Base-by-base conservation (phyloP, 441 rosid genomes). In the Brassica balearica region DNA sequence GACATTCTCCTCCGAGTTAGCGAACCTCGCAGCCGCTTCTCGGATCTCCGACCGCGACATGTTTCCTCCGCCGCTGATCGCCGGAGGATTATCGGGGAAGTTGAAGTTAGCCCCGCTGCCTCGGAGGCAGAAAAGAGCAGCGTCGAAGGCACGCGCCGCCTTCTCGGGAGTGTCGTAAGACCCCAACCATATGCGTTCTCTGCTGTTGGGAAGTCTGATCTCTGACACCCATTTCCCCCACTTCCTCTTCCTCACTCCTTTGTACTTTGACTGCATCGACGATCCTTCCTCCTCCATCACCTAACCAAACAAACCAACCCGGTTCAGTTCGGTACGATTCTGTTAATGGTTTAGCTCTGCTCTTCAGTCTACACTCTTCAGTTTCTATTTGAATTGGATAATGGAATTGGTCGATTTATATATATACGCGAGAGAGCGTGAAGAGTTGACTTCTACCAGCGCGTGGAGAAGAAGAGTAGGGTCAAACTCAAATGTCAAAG, bases 141-240 rank as follows among this genome's bases (percentile, higher is more conserved):
- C 97, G 80, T 94, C 98, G 80, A 94, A 94, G 4, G 98, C 98
- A 38, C 92, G 88, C 0, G 97, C 97, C 7, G 98, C 97, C 67
- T 92, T 90, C 74, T 87, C 93, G 0, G 95, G 78, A 0, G 92
- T 68, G 65, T 88, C 91, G 69, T 80, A 89, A 1, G 97, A 92
- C 0, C 98, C 98, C 0, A 94, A 62, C 97, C 98, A 92, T 1
- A 94, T 94, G 3, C 96, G 82, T 68, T 94, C 93, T 25, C 98
- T 82, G 84, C 97, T 88, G 66, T 92, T 90, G 0, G 97, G 98
- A 1, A 94, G 88, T 76, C 98, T 81, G 62, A 92, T 87, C 82
- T 92, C 98, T 0, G 97, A 90, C 73, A 94, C 98, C 92, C 92
- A 94, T 69, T 88, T 94, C 3, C 98, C 94, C 98, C 97, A 92